phyloP scores from a whole-genome alignment of 805 yeast species.

The Ogataea saltuana region DNA sequence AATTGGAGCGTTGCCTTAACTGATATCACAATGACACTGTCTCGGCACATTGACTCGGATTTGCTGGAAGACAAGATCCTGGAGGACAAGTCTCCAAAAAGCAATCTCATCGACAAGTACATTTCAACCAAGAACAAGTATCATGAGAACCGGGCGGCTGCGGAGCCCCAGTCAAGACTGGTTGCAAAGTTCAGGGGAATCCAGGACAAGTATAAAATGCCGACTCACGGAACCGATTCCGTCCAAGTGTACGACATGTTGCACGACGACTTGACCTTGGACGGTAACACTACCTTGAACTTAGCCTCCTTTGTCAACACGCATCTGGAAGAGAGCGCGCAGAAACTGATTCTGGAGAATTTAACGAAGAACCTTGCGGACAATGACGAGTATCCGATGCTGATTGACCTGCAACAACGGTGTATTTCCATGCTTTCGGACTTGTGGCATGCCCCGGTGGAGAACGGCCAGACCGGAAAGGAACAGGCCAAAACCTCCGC shows the following conservation, averaged over 20 bases:
- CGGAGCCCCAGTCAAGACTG: slow-evolving; percentile 17
- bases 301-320: slow-evolving; percentile 91
- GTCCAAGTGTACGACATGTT: slow-evolving; percentile 60
- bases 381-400: slow-evolving; percentile 88
- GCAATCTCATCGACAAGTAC: slow-evolving; percentile 22
- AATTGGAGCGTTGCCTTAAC: too few species aligned
- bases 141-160: slow-evolving; percentile 12
- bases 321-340: slow-evolving; percentile 52
- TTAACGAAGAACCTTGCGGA: slow-evolving; percentile 87
- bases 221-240: slow-evolving; percentile 53
- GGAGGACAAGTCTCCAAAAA: slow-evolving; percentile 12
- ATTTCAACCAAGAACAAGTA: slow-evolving; percentile 22
- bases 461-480: slow-evolving; percentile 22
- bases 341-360: slow-evolving; percentile 62
- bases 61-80: slow-evolving; percentile 39
- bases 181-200: slow-evolving; percentile 38
- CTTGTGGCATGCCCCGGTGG: slow-evolving; percentile 73
- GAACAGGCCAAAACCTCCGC: slow-evolving; percentile 39
- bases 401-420: slow-evolving; percentile 75
- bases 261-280: slow-evolving; percentile 73
- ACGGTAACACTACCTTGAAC: slow-evolving; percentile 82
- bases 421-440: slow-evolving; percentile 79
- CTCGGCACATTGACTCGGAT: slow-evolving; percentile 48
- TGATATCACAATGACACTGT: slow-evolving; percentile 41
- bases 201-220: slow-evolving; percentile 58